phyloP scores from a whole-genome alignment of 2,329 filamentous ascomycete genomes.

The Aspergillus neotritici region DNA sequence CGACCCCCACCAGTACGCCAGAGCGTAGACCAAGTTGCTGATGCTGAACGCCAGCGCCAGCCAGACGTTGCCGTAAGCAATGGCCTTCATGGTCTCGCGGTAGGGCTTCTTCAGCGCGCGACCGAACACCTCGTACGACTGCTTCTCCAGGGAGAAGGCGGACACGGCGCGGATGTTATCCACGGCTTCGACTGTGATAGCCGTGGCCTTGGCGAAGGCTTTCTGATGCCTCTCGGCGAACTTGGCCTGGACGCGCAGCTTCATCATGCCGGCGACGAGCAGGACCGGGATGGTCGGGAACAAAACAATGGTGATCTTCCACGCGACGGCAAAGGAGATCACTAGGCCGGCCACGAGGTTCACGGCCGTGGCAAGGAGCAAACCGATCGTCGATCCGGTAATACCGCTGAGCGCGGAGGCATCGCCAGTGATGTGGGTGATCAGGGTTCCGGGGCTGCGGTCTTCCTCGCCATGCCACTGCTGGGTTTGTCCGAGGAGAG shows the following conservation, averaged over 20 bases:
- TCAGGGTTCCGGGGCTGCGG: slow-evolving; percentile 55
- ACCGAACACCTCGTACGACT: slow-evolving; percentile 42
- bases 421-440: slow-evolving; percentile 65
- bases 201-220: slow-evolving; percentile 47
- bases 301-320: slow-evolving; percentile 69
- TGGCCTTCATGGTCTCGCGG: slow-evolving; percentile 43
- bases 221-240: slow-evolving; percentile 52
- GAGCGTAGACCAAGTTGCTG: slow-evolving; percentile 64
- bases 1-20: slow-evolving; percentile 75
- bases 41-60: slow-evolving; percentile 39
- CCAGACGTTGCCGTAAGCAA: slow-evolving; percentile 42
- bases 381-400: slow-evolving; percentile 64
- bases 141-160: slow-evolving; percentile 47
- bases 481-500: slow-evolving; percentile 59
- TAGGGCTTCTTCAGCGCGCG: slow-evolving; percentile 42
- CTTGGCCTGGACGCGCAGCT: slow-evolving; percentile 54
- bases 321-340: slow-evolving; percentile 63
- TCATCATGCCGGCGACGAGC: slow-evolving; percentile 63
- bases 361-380: slow-evolving; percentile 61
- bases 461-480: slow-evolving; percentile 63
- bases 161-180: slow-evolving; percentile 48
- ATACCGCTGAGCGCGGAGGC: slow-evolving; percentile 61
- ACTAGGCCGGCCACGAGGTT: slow-evolving; percentile 64
- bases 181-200: slow-evolving; percentile 48
- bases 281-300: slow-evolving; percentile 64